Conservation (phyloP, 768 basidiomycete species). For the Rhodocollybia butyracea region DNA sequence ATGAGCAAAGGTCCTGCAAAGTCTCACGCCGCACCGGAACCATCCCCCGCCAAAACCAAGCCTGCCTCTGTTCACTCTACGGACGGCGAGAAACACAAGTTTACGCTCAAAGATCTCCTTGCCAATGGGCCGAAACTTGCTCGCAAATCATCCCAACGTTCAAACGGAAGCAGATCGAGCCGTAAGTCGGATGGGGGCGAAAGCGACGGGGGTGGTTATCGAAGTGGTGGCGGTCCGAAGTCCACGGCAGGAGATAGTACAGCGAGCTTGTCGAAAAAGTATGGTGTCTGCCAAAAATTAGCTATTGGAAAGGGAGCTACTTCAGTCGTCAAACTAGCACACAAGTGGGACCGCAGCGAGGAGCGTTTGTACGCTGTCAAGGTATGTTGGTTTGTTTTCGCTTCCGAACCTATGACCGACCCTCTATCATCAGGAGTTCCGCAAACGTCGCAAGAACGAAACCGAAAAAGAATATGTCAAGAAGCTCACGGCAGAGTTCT, state of each 20-base stretch:
- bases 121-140: constrained; percentile 69
- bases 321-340: constrained; percentile 91
- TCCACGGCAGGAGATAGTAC: constrained; percentile 50
- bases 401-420: neutral
- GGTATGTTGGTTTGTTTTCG: constrained; percentile 46
- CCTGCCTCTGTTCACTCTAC: constrained; percentile 49
- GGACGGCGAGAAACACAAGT: constrained; percentile 63
- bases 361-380: constrained; percentile 99
- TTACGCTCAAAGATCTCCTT: constrained; percentile 81
- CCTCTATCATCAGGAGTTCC: constrained; percentile 74
- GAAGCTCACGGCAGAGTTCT: constrained; percentile 99
- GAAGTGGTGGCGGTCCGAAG: constrained; percentile 20
- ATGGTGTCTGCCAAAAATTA: constrained; percentile 94
- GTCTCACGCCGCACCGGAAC: constrained; percentile 3
- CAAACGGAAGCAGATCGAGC: constrained; percentile 31
- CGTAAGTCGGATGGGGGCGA: constrained; percentile 10
- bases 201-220: constrained; percentile 8
- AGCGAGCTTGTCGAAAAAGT: constrained; percentile 76
- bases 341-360: constrained; percentile 97
- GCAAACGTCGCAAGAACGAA: constrained; percentile 96
- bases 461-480: constrained; percentile 99
- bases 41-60: constrained; percentile 22
- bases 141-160: constrained; percentile 69
- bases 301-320: constrained; percentile 99
- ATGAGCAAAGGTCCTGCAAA: neutral